phyloP scores from a whole-genome alignment of 2,329 filamentous ascomycete genomes.

The Pseudogymnoascus sp. region DNA sequence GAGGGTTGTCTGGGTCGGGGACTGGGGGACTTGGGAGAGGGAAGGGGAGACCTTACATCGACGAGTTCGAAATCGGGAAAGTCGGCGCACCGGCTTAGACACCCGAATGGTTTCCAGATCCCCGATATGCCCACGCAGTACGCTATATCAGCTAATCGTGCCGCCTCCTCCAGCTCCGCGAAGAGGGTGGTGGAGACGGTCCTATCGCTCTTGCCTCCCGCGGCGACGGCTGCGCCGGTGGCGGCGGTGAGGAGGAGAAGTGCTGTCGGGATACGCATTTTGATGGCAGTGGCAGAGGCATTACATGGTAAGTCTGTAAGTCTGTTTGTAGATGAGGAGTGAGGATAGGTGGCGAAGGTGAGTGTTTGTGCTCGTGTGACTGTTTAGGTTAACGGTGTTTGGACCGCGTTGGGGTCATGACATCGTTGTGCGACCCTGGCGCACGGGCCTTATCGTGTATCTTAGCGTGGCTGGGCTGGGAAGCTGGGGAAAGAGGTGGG shows the following conservation, averaged over 20 bases:
- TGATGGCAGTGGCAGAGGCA: conserved; percentile 9
- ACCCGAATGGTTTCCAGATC: conserved; percentile 75
- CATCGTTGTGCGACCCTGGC: neutral
- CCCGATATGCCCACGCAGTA: conserved; percentile 88
- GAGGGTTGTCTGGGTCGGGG: too few relatives aligned
- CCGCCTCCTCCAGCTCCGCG: conserved; percentile 73
- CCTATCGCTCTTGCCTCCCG: neutral
- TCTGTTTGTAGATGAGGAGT: neutral
- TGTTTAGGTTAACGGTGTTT: neutral
- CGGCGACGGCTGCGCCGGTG: conserved; percentile 10
- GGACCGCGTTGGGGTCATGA: neutral
- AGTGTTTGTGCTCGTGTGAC: neutral
- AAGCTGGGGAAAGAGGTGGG: neutral
- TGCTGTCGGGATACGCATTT: conserved; percentile 20
- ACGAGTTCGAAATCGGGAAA: conserved; percentile 75
- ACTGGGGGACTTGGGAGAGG: neutral
- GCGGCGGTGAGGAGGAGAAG: conserved; percentile 23
- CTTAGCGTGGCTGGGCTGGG: neutral
- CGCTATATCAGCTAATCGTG: conserved; percentile 87
- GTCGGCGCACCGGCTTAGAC: conserved; percentile 75
- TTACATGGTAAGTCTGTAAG: neutral
- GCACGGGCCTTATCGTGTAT: neutral
- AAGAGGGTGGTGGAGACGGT: conserved; percentile 61
- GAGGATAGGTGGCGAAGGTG: neutral
- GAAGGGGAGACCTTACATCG: conserved; percentile 37